Evolutionary conservation across 208 protist genomes (phyloP).

Genomic region (Wallacemonas rigidus): DNA sequence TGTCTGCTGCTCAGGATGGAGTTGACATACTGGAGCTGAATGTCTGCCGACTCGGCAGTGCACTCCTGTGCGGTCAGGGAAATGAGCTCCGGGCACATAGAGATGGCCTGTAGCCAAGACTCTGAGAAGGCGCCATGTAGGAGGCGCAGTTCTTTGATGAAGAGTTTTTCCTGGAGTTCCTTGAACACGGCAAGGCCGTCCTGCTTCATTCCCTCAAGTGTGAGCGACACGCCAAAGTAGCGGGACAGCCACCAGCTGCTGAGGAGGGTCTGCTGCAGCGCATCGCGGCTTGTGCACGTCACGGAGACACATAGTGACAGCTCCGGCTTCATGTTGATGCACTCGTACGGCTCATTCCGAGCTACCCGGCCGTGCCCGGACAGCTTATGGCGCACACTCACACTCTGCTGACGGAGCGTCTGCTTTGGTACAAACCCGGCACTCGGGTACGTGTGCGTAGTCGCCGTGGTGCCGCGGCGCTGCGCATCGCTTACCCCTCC

Average conservation of each 20-base stretch:
- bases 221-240: constrained; percentile 65
- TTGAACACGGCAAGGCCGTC: constrained; percentile 58
- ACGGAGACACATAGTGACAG: constrained; percentile 47
- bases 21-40: constrained; percentile 59
- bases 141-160: constrained; percentile 48
- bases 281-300: constrained; percentile 30
- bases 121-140: constrained; percentile 50
- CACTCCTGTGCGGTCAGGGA: constrained; percentile 53
- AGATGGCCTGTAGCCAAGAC: constrained; percentile 74
- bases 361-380: neutral
- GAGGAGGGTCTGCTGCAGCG: constrained; percentile 30
- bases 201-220: constrained; percentile 46
- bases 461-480: constrained; percentile 11
- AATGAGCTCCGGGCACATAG: constrained; percentile 46
- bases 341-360: constrained; percentile 15
- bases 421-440: constrained; percentile 28
- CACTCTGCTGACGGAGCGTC: constrained; percentile 3
- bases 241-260: constrained; percentile 77
- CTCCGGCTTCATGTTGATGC: constrained; percentile 32
- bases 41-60: constrained; percentile 41
- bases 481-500: neutral
- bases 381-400: neutral
- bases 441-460: constrained; percentile 32
- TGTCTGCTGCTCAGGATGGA: constrained; percentile 58
- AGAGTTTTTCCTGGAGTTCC: constrained; percentile 38